Evolutionary conservation across 1,139 yeast genomes (phyloP).

Genomic region (Zygosaccharomyces pseudobailii): DNA sequence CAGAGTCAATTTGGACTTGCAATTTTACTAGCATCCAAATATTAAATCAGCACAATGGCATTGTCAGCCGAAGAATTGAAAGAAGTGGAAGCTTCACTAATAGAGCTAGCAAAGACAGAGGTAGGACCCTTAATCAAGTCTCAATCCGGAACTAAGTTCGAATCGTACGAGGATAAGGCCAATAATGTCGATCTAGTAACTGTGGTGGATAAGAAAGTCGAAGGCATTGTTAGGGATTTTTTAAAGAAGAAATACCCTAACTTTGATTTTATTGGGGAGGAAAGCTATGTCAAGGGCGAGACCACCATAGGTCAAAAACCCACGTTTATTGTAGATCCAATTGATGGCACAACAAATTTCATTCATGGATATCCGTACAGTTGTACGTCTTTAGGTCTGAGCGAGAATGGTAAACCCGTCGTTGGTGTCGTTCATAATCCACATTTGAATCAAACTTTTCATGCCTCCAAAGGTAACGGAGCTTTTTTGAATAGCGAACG

Average conservation of each 20-base stretch:
- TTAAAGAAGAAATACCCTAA: conserved; percentile 41
- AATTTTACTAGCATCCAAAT: neutral
- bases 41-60: conserved; percentile 11
- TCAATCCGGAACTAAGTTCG: conserved; percentile 42
- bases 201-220: conserved; percentile 52
- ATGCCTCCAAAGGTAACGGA: conserved; percentile 51
- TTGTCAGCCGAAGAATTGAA: conserved; percentile 22
- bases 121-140: conserved; percentile 47
- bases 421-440: conserved; percentile 64
- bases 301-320: conserved; percentile 45
- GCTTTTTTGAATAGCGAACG: conserved; percentile 43
- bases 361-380: conserved; percentile 55
- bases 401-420: conserved; percentile 43
- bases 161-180: conserved; percentile 48
- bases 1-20: neutral
- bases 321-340: conserved; percentile 59
- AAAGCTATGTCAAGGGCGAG: conserved; percentile 45
- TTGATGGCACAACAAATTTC: conserved; percentile 61
- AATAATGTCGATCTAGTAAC: conserved; percentile 58
- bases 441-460: conserved; percentile 45
- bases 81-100: conserved; percentile 35
- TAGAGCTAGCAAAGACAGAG: conserved; percentile 42
- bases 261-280: conserved; percentile 55
- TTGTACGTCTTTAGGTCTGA: conserved; percentile 54
- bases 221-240: conserved; percentile 40